Evolutionary conservation across 352 stramenopile species (phyloP), one percentile per base, ranked within the genome.

Genomic region (Globisporangium apiculatum): DNA sequence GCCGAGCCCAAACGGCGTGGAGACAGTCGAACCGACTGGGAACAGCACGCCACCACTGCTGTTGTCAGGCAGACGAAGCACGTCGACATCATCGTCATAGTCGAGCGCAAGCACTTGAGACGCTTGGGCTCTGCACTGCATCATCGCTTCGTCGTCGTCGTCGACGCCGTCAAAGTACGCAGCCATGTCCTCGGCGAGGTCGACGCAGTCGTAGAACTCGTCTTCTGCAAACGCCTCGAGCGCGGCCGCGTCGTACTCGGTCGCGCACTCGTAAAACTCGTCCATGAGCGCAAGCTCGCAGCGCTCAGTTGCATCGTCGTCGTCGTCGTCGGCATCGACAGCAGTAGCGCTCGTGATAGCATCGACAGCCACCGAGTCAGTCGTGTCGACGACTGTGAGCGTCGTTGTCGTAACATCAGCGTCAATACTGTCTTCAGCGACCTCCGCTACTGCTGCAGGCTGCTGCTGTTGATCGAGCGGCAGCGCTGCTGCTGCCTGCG

Each of bases 161-260:
- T 66, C 50, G 10, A 59, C 36, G 6, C 48, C 47, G 6, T 64
- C 49, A 47, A 49, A 49, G 45, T 79, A 68, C 18, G 52, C 47
- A 6, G 75, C 63, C 2, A 93, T 73, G 8, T 78, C 68, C 35
- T 89, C 67, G 46, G 77, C 76, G 10, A 91, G 60, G 51, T 89
- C 76, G 7, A 92, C 52, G 54, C 85, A 93, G 53, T 95, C 85
- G 47, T 90, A 95, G 59, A 91, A 95, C 43, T 92, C 77, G 36
- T 95, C 85, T 67, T 95, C 85, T 0, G 79, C 83, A 55, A 89
- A 79, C 11, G 76, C 70, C 54, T 95, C 71, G 48, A 87, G 60
- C 3, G 59, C 54, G 4, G 71, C 71, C 48, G 75, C 73, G 45
- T 91, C 80, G 45, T 75, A 86, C 24, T 82, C 76, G 9, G 68